Evolutionary conservation across 2,329 filamentous ascomycete species (phyloP), one percentile per base, ranked within the genome.

Genomic region (Raffaelea albimanens): DNA sequence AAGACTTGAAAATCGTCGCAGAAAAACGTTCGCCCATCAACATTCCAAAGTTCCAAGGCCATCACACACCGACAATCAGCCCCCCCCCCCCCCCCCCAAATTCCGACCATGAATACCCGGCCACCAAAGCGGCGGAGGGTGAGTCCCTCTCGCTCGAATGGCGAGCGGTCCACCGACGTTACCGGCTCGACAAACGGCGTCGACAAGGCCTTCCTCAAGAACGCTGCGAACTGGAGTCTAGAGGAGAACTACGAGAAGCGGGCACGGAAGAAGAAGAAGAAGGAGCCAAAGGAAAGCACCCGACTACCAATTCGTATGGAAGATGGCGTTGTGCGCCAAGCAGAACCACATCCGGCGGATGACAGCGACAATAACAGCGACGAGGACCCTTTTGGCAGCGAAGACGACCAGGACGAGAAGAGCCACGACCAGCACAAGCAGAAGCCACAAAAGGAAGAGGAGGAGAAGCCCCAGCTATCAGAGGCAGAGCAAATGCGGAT

Each of bases 241-340:
- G 93, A 95, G 69, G 85, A 95, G 61, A 84, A 87, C 63, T 97
- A 96, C 71, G 89, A 95, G 65, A 78, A 78, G 52, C 80, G 81
- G 56, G 82, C 85, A 42, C 77, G 87, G 57, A 51, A 52, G 23
- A 45, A 48, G 43, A 53, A 49, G 42, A 93, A 93, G 63, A 67
- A 75, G 33, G 83, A 80, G 60, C 87, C 85, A 64, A 75, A 73
- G 52, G 85, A 90, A 61, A 83, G 71, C 61, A 87, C 79, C 34
- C 79, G 83, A 57, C 71, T 98, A 33, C 90, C 90, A 1, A 88
- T 96, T 54, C 94, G 93, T 67, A 94, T 87, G 0, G 75, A 80
- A 0, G 85, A 91, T 55, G 93, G 93, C 11, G 65, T 71, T 5
- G 63, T 93, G 16, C 76, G 47, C n/a, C 73, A 80, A 33, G 62